Base-by-base conservation (phyloP, 352 stramenopile genomes). In the Plasmopara viticola region DNA sequence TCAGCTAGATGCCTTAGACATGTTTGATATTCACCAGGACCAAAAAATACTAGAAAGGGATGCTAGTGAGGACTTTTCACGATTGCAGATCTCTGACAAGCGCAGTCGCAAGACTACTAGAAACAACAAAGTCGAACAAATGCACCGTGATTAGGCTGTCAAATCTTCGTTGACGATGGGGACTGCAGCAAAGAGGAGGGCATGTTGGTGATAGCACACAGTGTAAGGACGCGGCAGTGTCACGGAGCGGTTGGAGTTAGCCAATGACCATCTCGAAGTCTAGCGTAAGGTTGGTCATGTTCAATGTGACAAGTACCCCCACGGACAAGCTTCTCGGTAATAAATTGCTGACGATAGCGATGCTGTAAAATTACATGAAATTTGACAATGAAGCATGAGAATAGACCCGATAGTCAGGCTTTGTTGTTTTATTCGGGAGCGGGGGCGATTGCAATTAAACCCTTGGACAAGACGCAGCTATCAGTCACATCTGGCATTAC, bases 161-260 rank as follows among this genome's bases (percentile, higher is more conserved):
- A 68, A 63, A n/a, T 62, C 43, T 0, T 74, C 68, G 12, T 35
- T 2, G 31, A 35, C 31, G 31, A 35, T 12, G 20, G 20, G 3
- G 20, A 25, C 20, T 3, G 20, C 20, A 25, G 20, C 20, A 25
- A 25, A 25, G 20, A 25, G 20, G 20, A 35, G 0, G 30, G 44
- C 20, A 44, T 48, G 9, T 58, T 46, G 9, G 53, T 64, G 0
- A 60, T 70, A 70, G 8, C 69, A 70, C 0, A 53, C 59, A 33
- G 48, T 79, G 33, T 82, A 74, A 51, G 64, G 72, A 20, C 52
- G 53, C 28, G 78, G 75, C 10, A 69, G 77, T 17, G 78, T 69
- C 66, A 70, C 72, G 12, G 69, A 71, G 29, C 64, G 86, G 38
- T 75, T 62, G 15, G 58, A 59, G 5, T 54, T 82, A 8, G 68